A percentile compares a stretch with the other conserved stretches of the same genome.
Evolutionary conservation across 768 basidiomycete species (phyloP).

Genomic region (Rhodosporidiobolus odoratus): DNA sequence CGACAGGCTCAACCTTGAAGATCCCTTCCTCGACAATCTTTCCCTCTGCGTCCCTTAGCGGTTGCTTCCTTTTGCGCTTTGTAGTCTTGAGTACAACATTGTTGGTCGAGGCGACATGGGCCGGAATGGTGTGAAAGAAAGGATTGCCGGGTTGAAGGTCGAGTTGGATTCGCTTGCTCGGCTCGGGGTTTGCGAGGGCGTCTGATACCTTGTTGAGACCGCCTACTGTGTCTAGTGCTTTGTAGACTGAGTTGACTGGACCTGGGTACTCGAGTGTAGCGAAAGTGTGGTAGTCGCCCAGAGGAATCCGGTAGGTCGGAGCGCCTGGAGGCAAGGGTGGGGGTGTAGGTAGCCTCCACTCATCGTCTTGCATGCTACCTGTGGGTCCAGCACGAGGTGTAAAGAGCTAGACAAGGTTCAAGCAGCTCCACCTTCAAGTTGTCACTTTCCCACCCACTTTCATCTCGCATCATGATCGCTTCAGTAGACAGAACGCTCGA

Average conservation of each 20-base stretch:
- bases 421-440: not conserved
- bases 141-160: conserved; percentile 64
- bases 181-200: not conserved
- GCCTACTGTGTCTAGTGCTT: conserved; percentile 30
- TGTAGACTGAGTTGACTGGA: conserved; percentile 57
- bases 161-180: conserved; percentile 62
- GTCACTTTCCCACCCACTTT: not conserved
- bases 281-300: not conserved
- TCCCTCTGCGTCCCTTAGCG: conserved; percentile 28
- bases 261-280: conserved; percentile 61
- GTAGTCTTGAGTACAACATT: conserved; percentile 83
- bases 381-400: no score
- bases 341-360: conserved; percentile 9
- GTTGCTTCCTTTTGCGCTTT: conserved; percentile 53
- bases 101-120: conserved; percentile 67
- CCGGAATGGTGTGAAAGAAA: conserved; percentile 76
- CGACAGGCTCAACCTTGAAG: conserved; percentile 67
- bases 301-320: not conserved
- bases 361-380: not conserved
- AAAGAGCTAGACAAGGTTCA: no score
- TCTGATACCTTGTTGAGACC: conserved; percentile 9
- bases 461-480: not conserved
- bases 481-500: conserved; percentile 17
- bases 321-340: not conserved
- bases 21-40: conserved; percentile 50